Evolutionary conservation across 2,329 filamentous ascomycete species (phyloP), one percentile per base, ranked within the genome.

Genomic region (Fusarium guadeloupense): DNA sequence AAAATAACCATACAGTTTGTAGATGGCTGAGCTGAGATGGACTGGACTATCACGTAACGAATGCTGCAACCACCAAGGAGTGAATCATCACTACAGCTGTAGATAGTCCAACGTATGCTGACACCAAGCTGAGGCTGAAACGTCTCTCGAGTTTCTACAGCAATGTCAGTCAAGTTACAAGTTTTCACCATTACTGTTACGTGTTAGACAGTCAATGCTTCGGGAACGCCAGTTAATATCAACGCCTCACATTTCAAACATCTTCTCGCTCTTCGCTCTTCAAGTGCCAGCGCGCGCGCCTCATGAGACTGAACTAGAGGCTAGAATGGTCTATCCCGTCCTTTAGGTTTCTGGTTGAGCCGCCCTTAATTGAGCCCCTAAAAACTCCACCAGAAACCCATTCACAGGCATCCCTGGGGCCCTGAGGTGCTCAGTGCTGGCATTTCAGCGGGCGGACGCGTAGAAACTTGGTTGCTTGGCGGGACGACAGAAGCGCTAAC

Each of bases 91-190:
- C 23, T 5, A 9, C 23, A 25, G 23, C 25, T 26, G 4, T 8
- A n/a, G n/a, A n/a, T n/a, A 26, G 25, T 26, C 25, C 25, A 12
- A 26, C 25, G 25, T 26, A 26, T 26, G 10, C 28, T 33, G 42
- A 34, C 17, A 16, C 31, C 40, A 52, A 42, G 62, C 34, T 41
- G 34, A 43, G 61, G 47, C 62, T 64, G 61, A 64, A 66, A 66
- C 62, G 17, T 21, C 23, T 52, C 19, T 35, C 20, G 6, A 63
- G 58, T 63, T 65, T 60, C 49, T 40, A 44, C 23, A 23, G 40
- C 35, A 41, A 60, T 48, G 21, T 14, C n/a, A n/a, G 20, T 13
- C 14, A 16, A 30, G 41, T 37, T 55, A n/a, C 57, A 45, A 55
- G 42, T 50, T 46, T 65, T 45, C 55, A 34, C 31, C 30, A 49